A percentile compares a stretch with the other conserved stretches of the same genome.
Conservation (phyloP, 306 rosid species). For the Bauhinia variegata region DNA sequence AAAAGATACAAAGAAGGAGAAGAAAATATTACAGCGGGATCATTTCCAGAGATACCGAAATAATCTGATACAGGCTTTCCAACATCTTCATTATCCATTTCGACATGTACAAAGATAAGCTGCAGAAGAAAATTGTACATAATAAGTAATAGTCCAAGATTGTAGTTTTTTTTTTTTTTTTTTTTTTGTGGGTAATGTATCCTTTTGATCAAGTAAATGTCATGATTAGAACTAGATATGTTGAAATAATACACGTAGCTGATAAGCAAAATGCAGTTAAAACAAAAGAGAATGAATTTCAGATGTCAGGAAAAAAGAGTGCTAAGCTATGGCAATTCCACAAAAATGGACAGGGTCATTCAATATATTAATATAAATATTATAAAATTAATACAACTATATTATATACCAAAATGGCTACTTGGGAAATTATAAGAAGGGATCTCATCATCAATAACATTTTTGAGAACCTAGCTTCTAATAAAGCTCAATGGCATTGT, state of each 20-base stretch:
- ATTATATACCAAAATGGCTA: too few species aligned
- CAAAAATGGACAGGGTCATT: slow-evolving; percentile 9
- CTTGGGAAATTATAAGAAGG: too few species aligned
- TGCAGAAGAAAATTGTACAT: slow-evolving; percentile 47
- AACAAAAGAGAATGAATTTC: slow-evolving; percentile 3
- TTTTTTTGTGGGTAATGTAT: too few species aligned
- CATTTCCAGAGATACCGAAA: slow-evolving; percentile 82
- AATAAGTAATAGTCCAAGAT: not conserved
- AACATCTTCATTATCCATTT: slow-evolving; percentile 83
- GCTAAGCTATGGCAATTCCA: slow-evolving; percentile 11
- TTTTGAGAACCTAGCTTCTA: too few species aligned
- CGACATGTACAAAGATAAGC: slow-evolving; percentile 84
- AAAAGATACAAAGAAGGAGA: not conserved
- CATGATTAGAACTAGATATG: too few species aligned
- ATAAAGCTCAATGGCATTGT: too few species aligned
- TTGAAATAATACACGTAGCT: slow-evolving; percentile 11
- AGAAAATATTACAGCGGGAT: slow-evolving; percentile 64
- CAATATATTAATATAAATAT: too few species aligned
- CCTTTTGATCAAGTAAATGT: too few species aligned
- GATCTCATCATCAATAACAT: too few species aligned
- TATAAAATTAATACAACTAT: too few species aligned
- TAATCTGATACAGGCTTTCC: slow-evolving; percentile 93
- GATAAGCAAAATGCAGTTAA: slow-evolving; percentile 15
- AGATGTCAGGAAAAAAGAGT: slow-evolving; percentile 8
- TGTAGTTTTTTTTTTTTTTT: too few species aligned